These are phyloP conservation scores for Mucor sp. DNA, from an alignment of 371 early-diverging fungal genomes.

Conservation along the genomic window DNA sequence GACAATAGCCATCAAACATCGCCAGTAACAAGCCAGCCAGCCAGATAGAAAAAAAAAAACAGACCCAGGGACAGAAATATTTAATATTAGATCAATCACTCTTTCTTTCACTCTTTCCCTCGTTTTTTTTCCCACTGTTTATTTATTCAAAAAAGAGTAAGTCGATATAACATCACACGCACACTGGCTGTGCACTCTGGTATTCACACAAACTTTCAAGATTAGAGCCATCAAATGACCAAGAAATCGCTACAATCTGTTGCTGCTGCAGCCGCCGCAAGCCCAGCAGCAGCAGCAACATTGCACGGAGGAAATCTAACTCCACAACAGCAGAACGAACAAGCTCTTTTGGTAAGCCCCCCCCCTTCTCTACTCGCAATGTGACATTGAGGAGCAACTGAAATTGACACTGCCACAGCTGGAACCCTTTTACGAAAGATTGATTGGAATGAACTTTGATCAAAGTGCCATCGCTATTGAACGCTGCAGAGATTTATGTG, in stretches of 20 bases:
- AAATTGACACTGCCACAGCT: constrained; percentile 32
- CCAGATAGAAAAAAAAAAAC: constrained; percentile 5
- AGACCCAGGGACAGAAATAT: constrained; percentile 2
- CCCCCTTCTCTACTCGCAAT: too few species aligned
- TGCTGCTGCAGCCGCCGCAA: too few species aligned
- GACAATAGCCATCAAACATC: neutral
- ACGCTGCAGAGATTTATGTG: constrained; percentile 49
- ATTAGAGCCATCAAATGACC: neutral
- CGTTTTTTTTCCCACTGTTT: constrained; percentile 2
- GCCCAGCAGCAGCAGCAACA: neutral
- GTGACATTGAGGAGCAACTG: constrained; percentile 1
- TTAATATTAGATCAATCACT: neutral
- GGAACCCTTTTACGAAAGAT: constrained; percentile 49
- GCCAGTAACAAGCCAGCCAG: neutral
- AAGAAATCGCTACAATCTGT: neutral
- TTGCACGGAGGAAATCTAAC: constrained; percentile 9
- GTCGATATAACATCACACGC: neutral
- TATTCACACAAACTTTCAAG: neutral
- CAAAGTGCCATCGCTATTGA: constrained; percentile 37
- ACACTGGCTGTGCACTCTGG: neutral
- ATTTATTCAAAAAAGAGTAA: neutral
- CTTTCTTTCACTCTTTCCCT: neutral
- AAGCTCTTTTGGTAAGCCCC: constrained; percentile 16
- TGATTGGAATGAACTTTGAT: constrained; percentile 32
- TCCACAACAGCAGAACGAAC: constrained; percentile 20